Evolutionary conservation across 169 alveolate genomes (phyloP), one percentile per base, ranked within the genome.

Genomic region (Plasmodium inui): DNA sequence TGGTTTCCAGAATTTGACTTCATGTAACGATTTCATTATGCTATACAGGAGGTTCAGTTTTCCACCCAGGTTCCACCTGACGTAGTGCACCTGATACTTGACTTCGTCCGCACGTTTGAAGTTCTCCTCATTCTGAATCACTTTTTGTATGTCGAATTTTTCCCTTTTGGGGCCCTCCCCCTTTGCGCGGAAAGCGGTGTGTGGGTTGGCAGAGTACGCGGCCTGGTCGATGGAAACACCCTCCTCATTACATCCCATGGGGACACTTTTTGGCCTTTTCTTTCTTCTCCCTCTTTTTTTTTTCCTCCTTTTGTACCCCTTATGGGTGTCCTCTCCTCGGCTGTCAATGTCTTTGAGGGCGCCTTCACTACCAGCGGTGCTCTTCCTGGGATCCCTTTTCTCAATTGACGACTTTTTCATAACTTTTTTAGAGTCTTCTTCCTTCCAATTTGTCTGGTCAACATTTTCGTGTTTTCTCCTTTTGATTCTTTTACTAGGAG

Each of bases 21-120:
- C 95, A 82, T 55, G 76, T 39, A 91, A 72, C 19, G 92, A 81
- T 82, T 91, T 91, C 79, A 91, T 67, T 41, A 91, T 82, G 34
- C 57, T 91, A 30, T 91, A 53, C 10, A 82, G 39, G 32, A 91
- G 50, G 76, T 41, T 19, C 3, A 91, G 10, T 82, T 34, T 46
- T 12, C 70, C 70, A 37, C 71, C 50, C 9, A 28, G 46, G 76
- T 32, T 91, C 95, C 95, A 91, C 26, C 57, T 82, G 46, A 28
- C 55, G 28, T 32, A 82, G 26, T 70, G 86, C 76, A 82, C 78
- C 84, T 39, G 44, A 53, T 79, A 73, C 82, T 89, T 89, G 9
- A 89, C 71, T 28, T 89, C 46, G 14, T 78, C 46, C 37, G 28
- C 61, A 0, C 81, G 67, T 46, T 72, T 28, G 44, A 84, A 84